Evolutionary conservation across 2,329 filamentous ascomycete species (phyloP).

Genomic region (Cercospora sp.): DNA sequence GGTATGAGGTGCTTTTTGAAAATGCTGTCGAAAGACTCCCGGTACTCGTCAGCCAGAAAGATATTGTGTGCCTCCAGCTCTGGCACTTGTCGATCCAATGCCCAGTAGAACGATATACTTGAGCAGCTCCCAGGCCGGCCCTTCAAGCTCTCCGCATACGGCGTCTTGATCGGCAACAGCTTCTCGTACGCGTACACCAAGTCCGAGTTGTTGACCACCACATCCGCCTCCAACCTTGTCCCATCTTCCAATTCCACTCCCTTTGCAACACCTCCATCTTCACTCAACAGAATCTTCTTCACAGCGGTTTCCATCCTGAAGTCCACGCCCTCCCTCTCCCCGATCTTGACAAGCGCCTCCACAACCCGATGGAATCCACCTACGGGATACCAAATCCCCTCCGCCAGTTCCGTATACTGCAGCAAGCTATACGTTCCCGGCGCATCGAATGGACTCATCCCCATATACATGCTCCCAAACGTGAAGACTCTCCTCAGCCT

Average conservation of each 20-base stretch:
- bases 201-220: constrained; percentile 72
- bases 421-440: constrained; percentile 72
- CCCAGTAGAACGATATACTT: constrained; percentile 78
- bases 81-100: constrained; percentile 60
- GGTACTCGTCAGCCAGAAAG: constrained; percentile 72
- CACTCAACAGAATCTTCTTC: constrained; percentile 54
- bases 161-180: constrained; percentile 55
- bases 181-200: constrained; percentile 73
- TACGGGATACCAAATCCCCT: constrained; percentile 74
- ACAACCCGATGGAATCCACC: constrained; percentile 68
- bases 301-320: constrained; percentile 64
- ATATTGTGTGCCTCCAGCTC: constrained; percentile 73
- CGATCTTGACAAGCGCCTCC: constrained; percentile 63
- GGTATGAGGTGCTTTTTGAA: constrained; percentile 70
- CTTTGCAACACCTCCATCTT: constrained; percentile 55
- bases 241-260: constrained; percentile 63
- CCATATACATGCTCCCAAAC: constrained; percentile 81
- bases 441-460: constrained; percentile 75
- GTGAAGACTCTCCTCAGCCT: constrained; percentile 70
- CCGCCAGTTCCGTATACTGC: constrained; percentile 73
- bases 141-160: constrained; percentile 48
- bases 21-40: constrained; percentile 72
- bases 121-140: constrained; percentile 65
- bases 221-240: constrained; percentile 61
- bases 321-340: constrained; percentile 61